Evolutionary conservation across 495 filamentous ascomycete genomes (phyloP).

Genomic region (Neurospora sp.): DNA sequence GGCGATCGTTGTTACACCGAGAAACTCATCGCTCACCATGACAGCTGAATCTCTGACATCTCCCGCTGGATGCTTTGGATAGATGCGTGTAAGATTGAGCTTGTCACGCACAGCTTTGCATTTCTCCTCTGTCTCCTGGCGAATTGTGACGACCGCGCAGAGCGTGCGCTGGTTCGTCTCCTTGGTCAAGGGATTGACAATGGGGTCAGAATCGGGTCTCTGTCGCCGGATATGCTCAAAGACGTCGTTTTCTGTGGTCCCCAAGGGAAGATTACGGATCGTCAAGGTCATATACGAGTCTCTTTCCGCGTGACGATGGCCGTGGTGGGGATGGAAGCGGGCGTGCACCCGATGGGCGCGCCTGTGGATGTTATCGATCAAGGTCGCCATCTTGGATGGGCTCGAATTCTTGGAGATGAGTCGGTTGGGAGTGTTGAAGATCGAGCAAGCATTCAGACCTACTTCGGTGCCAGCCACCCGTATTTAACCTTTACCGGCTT

Average conservation of each 20-base stretch:
- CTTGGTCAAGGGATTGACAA: conserved; percentile 1
- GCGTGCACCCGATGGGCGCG: neutral
- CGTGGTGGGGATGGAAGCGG: neutral
- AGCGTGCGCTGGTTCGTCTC: conserved; percentile 1
- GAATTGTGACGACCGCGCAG: conserved; percentile 5
- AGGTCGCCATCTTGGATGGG: neutral
- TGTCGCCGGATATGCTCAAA: conserved; percentile 1
- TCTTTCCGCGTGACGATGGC: neutral
- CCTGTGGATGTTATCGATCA: neutral
- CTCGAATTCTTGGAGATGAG: neutral
- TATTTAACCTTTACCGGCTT: neutral
- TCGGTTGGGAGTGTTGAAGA: neutral
- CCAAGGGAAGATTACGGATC: conserved; percentile 9
- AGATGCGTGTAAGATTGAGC: conserved; percentile 1
- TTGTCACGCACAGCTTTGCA: conserved; percentile 1
- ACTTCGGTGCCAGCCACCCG: neutral
- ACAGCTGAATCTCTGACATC: neutral
- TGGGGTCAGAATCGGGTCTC: neutral
- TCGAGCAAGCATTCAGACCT: neutral
- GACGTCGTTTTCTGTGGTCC: conserved; percentile 7
- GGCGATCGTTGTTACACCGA: conserved; percentile 10
- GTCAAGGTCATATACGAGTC: conserved; percentile 6
- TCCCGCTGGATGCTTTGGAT: neutral
- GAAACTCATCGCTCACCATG: conserved; percentile 7
- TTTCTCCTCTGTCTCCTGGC: conserved; percentile 1